Evolutionary conservation across 495 filamentous ascomycete genomes (phyloP).

Genomic region (Aspergillus steynii): DNA sequence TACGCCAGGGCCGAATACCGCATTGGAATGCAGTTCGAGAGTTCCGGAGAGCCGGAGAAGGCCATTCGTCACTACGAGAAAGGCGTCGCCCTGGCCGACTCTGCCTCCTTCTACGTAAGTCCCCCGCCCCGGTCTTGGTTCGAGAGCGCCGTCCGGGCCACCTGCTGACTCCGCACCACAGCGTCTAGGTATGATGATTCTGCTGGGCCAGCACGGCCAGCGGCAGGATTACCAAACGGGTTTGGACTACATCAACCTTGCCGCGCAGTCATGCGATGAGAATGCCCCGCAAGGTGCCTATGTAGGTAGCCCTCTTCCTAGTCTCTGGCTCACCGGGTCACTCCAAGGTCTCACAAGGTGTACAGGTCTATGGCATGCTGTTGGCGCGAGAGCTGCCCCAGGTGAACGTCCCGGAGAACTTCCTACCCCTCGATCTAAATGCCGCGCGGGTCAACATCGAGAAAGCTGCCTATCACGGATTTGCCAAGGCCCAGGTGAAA

Average conservation of each 20-base stretch:
- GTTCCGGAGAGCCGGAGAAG: slow-evolving; percentile 84
- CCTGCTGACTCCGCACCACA: slow-evolving; percentile 30
- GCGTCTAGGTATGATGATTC: slow-evolving; percentile 95
- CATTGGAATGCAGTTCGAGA: slow-evolving; percentile 97
- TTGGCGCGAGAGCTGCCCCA: slow-evolving; percentile 86
- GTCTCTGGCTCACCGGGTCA: not conserved
- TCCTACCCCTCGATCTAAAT: slow-evolving; percentile 71
- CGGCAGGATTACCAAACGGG: slow-evolving; percentile 76
- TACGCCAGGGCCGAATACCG: slow-evolving; percentile 94
- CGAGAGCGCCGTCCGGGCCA: not conserved
- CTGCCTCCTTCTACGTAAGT: slow-evolving; percentile 81
- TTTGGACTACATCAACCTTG: slow-evolving; percentile 75
- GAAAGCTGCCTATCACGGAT: slow-evolving; percentile 94
- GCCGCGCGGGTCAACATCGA: slow-evolving; percentile 87
- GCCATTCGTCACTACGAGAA: slow-evolving; percentile 85
- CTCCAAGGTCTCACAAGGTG: slow-evolving; percentile 12
- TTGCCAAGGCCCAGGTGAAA: slow-evolving; percentile 95
- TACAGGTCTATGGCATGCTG: slow-evolving; percentile 87
- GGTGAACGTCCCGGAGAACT: slow-evolving; percentile 73
- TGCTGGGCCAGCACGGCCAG: slow-evolving; percentile 90
- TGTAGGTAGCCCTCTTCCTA: slow-evolving; percentile 39
- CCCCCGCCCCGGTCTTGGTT: not conserved
- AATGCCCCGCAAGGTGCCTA: slow-evolving; percentile 98
- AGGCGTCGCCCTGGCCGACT: slow-evolving; percentile 76
- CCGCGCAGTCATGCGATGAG: slow-evolving; percentile 89